These are phyloP conservation scores for Fomitopsis betulina DNA, from an alignment of 1,284 basidiomycete species.

Conservation along the genomic window DNA sequence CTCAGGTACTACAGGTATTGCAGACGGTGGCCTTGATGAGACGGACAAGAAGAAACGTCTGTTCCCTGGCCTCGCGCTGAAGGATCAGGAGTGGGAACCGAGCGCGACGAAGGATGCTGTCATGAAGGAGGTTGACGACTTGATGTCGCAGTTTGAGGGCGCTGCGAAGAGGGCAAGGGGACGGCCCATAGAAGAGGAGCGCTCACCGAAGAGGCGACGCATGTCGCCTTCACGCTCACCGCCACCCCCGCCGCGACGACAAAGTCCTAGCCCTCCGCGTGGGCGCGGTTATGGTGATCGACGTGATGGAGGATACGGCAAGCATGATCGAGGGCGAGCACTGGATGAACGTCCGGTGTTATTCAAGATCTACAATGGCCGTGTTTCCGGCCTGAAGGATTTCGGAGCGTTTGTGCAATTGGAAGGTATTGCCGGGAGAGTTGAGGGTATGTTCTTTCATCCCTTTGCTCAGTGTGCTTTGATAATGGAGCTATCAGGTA, in stretches of 20 bases:
- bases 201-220: conserved; percentile 54
- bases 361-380: conserved; percentile 94
- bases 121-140: conserved; percentile 80
- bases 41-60: conserved; percentile 76
- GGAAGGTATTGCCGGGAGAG: conserved; percentile 82
- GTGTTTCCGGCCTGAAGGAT: conserved; percentile 84
- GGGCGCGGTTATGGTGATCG: conserved; percentile 42
- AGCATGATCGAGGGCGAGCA: conserved; percentile 32
- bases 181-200: conserved; percentile 40
- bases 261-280: conserved; percentile 53
- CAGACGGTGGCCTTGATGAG: conserved; percentile 44
- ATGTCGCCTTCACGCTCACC: conserved; percentile 48
- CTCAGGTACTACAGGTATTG: conserved; percentile 31
- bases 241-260: conserved; percentile 38
- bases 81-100: conserved; percentile 65
- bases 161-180: conserved; percentile 56
- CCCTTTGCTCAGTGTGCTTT: neutral
- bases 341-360: conserved; percentile 83
- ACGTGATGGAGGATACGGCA: conserved; percentile 39
- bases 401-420: conserved; percentile 94
- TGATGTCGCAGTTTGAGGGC: conserved; percentile 76
- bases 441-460: conserved; percentile 75
- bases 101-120: conserved; percentile 59
- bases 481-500: conserved; percentile 46
- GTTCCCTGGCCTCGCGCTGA: conserved; percentile 89